Evolutionary conservation across 768 basidiomycete genomes (phyloP), one percentile per base, ranked within the genome.

Genomic region (Podaxis pistillaris): DNA sequence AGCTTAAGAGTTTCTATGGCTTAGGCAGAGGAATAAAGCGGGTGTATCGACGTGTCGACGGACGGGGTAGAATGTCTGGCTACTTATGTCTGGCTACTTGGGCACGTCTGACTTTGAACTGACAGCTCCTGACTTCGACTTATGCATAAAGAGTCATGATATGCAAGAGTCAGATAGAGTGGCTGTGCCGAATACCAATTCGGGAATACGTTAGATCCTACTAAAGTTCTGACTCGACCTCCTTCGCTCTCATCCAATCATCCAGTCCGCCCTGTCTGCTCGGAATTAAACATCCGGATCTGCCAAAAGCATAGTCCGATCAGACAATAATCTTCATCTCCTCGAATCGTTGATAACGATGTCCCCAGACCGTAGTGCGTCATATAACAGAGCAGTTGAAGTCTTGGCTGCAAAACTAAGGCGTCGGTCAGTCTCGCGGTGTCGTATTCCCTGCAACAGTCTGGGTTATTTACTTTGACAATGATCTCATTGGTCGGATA

Each of bases 381-480:
- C 81, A 47, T 81, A 81, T 59, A 81, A 85, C 67, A 83, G 84
- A 60, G 76, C 81, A 30, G 90, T 92, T 2, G 90, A 93, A 71
- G 80, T 78, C 47, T 79, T 92, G 13, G 89, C 85, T 40, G 85
- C 86, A 22, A 89, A 85, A 69, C 76, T 92, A 63, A 81, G 87
- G 58, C 80, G 90, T 78, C 80, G 90, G 90, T 90, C 70, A 76
- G 87, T 82, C 36, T 47, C 63, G 24, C 9, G 15, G 47, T 22
- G 15, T 50, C 24, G 6, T 13, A 37, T 38, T 51, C 36, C 47
- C 57, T 56, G 41, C 53, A 59, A 65, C 57, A 46, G 64, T 62
- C 68, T 56, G 47, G 46, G 63, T 30, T 41, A 17, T 17, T 46
- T 24, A 57, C 37, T 30, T 26, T 22, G 26, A 15, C n/a, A 22